Evolutionary conservation across 1,284 basidiomycete species (phyloP).

Genomic region (Cryptococcus depauperatus): DNA sequence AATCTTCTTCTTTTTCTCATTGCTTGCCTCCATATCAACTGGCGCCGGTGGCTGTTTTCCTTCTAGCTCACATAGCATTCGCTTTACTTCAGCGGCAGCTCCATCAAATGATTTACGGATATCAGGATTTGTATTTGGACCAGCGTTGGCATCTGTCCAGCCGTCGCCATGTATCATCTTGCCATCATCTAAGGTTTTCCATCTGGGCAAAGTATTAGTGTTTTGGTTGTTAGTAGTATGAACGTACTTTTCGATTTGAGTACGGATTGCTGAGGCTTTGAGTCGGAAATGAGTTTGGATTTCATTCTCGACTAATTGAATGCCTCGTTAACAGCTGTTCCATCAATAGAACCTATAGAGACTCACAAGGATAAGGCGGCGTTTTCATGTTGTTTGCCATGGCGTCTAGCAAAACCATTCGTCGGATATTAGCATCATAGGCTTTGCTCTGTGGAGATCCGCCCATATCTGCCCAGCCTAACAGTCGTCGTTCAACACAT

Average conservation of each 20-base stretch:
- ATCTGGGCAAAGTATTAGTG: constrained; percentile 10
- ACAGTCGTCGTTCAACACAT: neutral
- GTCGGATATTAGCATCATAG: constrained; percentile 65
- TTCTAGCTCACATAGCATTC: constrained; percentile 23
- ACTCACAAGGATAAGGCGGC: constrained; percentile 52
- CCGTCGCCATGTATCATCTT: constrained; percentile 6
- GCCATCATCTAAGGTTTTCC: constrained; percentile 29
- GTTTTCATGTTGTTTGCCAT: constrained; percentile 63
- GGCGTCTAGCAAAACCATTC: constrained; percentile 79
- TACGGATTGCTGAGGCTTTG: constrained; percentile 60
- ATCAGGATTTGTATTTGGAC: neutral
- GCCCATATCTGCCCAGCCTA: constrained; percentile 58
- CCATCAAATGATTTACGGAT: constrained; percentile 14
- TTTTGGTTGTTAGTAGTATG: neutral
- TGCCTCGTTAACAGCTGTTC: neutral
- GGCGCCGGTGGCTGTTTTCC: neutral
- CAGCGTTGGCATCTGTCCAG: neutral
- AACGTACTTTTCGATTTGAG: constrained; percentile 64
- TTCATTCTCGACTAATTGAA: constrained; percentile 59
- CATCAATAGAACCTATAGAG: neutral
- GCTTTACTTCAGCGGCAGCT: constrained; percentile 14
- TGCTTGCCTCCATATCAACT: neutral
- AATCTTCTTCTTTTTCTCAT: constrained; percentile 3
- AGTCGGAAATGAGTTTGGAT: constrained; percentile 83
- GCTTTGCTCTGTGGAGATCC: constrained; percentile 53